These are phyloP conservation scores for Ilyonectria mors-panacis DNA, from an alignment of 2,329 filamentous ascomycete species.

Conservation along the genomic window DNA sequence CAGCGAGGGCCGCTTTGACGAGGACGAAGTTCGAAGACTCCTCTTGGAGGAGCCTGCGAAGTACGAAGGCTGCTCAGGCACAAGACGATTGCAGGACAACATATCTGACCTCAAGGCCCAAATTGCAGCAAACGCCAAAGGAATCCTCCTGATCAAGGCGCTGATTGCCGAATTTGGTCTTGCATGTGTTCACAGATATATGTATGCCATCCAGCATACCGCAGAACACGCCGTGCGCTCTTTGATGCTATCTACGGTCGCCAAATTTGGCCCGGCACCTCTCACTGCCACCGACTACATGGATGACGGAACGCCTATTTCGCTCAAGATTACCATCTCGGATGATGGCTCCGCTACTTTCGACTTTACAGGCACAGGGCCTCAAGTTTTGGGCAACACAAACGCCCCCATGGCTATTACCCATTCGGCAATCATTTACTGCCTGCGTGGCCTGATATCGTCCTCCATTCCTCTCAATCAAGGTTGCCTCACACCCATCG, in stretches of 20 bases:
- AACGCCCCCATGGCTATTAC: constrained; percentile 49
- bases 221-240: constrained; percentile 82
- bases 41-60: constrained; percentile 59
- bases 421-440: constrained; percentile 53
- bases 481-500: constrained; percentile 64
- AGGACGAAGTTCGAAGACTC: constrained; percentile 71
- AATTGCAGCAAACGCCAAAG: constrained; percentile 88
- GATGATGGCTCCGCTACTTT: constrained; percentile 83
- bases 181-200: constrained; percentile 85
- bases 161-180: constrained; percentile 86
- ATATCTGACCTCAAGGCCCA: constrained; percentile 90
- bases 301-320: constrained; percentile 87
- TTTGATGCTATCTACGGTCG: constrained; percentile 80
- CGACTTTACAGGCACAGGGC: constrained; percentile 52
- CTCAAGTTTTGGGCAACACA: constrained; percentile 50
- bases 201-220: constrained; percentile 86
- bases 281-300: constrained; percentile 85
- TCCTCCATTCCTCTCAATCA: constrained; percentile 55
- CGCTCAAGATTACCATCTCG: constrained; percentile 82
- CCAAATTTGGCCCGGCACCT: constrained; percentile 78
- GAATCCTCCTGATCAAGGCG: constrained; percentile 81
- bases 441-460: constrained; percentile 51
- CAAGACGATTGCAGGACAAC: constrained; percentile 83
- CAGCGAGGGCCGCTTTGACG: constrained; percentile 46
- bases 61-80: constrained; percentile 64